phyloP scores from a whole-genome alignment of 208 protist genomes.

The Leishmania gerbilli region DNA sequence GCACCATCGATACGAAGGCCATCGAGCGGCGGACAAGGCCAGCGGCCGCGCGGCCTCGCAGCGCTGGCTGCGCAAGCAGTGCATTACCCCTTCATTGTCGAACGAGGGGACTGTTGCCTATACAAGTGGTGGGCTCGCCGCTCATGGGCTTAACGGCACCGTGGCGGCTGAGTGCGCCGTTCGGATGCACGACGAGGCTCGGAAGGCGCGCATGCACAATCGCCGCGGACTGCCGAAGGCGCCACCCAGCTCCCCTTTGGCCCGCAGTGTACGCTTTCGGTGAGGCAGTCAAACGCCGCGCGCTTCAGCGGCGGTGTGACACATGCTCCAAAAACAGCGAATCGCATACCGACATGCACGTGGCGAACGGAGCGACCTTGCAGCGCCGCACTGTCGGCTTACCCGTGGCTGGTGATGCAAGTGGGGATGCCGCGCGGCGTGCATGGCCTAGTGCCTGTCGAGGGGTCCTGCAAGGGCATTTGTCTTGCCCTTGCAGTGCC shows the following conservation, averaged over 20 bases:
- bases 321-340: not conserved
- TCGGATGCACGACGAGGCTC: slow-evolving; percentile 5
- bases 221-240: not conserved
- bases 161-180: not conserved
- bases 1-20: not conserved
- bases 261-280: slow-evolving; percentile 2
- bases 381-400: not conserved
- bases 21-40: not conserved
- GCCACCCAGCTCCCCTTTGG: not conserved
- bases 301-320: not conserved
- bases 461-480: not conserved
- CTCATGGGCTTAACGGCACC: slow-evolving; percentile 14
- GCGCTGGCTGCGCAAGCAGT: not conserved
- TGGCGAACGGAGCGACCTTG: not conserved
- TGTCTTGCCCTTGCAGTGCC: not conserved
- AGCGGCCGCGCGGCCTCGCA: not conserved
- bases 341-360: not conserved
- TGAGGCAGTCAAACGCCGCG: not conserved
- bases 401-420: not conserved
- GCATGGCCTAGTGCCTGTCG: not conserved
- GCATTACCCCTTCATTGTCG: slow-evolving; percentile 15
- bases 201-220: slow-evolving; percentile 1
- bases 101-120: slow-evolving; percentile 15
- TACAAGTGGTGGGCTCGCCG: slow-evolving; percentile 16
- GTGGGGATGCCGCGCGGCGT: not conserved